Base-by-base conservation (phyloP, 2,329 filamentous ascomycete genomes). In the Trichoderma semiorbis region DNA sequence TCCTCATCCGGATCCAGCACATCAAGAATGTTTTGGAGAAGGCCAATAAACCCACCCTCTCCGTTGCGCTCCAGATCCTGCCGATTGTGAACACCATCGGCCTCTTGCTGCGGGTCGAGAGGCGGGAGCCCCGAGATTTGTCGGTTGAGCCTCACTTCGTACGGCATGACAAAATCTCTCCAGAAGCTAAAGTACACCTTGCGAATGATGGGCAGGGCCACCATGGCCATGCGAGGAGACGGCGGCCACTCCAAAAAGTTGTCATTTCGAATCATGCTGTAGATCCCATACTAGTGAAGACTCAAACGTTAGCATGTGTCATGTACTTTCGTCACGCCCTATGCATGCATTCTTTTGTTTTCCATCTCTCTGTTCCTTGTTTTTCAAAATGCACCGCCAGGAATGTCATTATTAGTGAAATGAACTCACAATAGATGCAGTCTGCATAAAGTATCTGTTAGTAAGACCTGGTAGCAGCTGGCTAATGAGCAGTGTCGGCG, bases 221-320 rank as follows among this genome's bases (percentile, higher is more conserved):
- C 80, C 66, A 89, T 78, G n/a, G 83, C 85, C 72, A 87, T 84
- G 50, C 84, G 81, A 0, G 86, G 84, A 0, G 86, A 85, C 0
- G 87, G 87, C 1, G 88, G 87, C 87, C 87, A 89, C 16, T 78
- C 76, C 24, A 85, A 79, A 62, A 85, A 80, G n/a, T 83, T 77
- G 34, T 83, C 80, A 53, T 86, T 81, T 57, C 84, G 81, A 68
- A 84, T 80, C 43, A 85, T 76, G 30, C 86, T 82, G 39, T 83
- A 81, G 12, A 84, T 81, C 64, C 83, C 84, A 70, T 85, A 88
- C 87, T 89, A 64, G 12, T 11, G 26, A 34, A 24, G 5, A 30
- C 10, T 3, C 5, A 6, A 26, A 7, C 47, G 71, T 74, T 62
- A 75, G 73, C 57, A 34, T 10, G 30, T n/a, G 8, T 32, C 5